Conservation (phyloP, 2,329 filamentous ascomycete species). For the Chaetomium strumarium region DNA sequence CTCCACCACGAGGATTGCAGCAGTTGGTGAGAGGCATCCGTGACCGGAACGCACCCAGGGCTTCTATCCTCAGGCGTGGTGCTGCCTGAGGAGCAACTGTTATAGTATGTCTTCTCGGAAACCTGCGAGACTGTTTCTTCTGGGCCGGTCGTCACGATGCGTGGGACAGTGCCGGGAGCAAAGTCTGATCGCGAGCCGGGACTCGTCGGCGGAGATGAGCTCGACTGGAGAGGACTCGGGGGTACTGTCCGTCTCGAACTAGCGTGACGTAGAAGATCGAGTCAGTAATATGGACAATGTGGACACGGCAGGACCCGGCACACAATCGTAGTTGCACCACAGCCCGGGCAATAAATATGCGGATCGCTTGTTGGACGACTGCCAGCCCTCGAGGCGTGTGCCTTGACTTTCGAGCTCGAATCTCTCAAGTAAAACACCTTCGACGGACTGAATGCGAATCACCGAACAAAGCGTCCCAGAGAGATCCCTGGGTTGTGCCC, state of each 20-base stretch:
- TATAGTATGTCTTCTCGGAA: slow-evolving; percentile 32
- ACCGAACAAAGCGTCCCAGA: background rate
- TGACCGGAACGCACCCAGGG: slow-evolving; percentile 28
- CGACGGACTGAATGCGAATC: background rate
- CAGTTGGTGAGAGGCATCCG: background rate
- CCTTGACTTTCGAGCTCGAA: background rate
- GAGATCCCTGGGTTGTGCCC: background rate
- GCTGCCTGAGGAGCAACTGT: slow-evolving; percentile 34
- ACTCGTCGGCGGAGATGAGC: slow-evolving; percentile 33
- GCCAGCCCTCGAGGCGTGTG: background rate
- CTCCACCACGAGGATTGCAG: background rate
- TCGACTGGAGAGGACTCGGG: slow-evolving; percentile 46
- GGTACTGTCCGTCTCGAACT: slow-evolving; percentile 45
- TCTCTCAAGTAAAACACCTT: slow-evolving; percentile 1
- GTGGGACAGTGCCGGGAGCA: slow-evolving; percentile 30
- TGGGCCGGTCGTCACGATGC: slow-evolving; percentile 30
- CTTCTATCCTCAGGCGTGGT: slow-evolving; percentile 30
- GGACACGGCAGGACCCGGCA: too few species aligned
- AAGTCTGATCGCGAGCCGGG: slow-evolving; percentile 37
- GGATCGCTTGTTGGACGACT: too few species aligned
- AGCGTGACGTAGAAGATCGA: slow-evolving; percentile 24
- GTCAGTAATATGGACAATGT: slow-evolving; percentile 22
- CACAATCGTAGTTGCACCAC: too few species aligned
- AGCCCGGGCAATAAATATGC: too few species aligned
- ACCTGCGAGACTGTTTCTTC: slow-evolving; percentile 24